These are phyloP conservation scores for Manihot esculenta DNA, from an alignment of 441 rosid species.

Conservation along the genomic window DNA sequence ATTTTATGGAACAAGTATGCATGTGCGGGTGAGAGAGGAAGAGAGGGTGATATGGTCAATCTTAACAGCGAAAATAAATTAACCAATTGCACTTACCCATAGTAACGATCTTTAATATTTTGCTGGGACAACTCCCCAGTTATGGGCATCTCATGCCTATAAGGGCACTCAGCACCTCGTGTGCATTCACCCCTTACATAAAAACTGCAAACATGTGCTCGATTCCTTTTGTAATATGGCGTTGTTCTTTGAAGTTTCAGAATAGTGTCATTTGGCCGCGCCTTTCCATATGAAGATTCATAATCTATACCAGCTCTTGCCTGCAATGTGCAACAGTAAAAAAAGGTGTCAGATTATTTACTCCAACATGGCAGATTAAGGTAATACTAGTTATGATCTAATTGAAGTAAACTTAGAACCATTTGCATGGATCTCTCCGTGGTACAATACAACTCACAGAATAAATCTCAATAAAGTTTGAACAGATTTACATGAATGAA, in stretches of 20 bases:
- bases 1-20: neutral
- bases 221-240: slow-evolving; percentile 83
- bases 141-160: slow-evolving; percentile 92
- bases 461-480: neutral
- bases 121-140: slow-evolving; percentile 97
- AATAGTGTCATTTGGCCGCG: slow-evolving; percentile 74
- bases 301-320: slow-evolving; percentile 95
- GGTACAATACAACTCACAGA: neutral
- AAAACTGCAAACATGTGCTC: slow-evolving; percentile 96
- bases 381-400: neutral
- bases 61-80: neutral
- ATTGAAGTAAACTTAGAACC: neutral
- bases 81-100: slow-evolving; percentile 57
- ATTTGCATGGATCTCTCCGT: neutral
- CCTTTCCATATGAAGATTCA: slow-evolving; percentile 87
- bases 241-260: slow-evolving; percentile 88
- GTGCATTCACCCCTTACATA: slow-evolving; percentile 90
- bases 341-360: too few species aligned
- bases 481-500: neutral
- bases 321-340: slow-evolving; percentile 37
- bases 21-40: neutral
- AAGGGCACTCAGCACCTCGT: slow-evolving; percentile 95
- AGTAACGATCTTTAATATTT: slow-evolving; percentile 94
- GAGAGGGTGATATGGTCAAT: neutral
- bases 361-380: neutral